Conservation (phyloP, 768 basidiomycete genomes). For the Mycena epipterygia region DNA sequence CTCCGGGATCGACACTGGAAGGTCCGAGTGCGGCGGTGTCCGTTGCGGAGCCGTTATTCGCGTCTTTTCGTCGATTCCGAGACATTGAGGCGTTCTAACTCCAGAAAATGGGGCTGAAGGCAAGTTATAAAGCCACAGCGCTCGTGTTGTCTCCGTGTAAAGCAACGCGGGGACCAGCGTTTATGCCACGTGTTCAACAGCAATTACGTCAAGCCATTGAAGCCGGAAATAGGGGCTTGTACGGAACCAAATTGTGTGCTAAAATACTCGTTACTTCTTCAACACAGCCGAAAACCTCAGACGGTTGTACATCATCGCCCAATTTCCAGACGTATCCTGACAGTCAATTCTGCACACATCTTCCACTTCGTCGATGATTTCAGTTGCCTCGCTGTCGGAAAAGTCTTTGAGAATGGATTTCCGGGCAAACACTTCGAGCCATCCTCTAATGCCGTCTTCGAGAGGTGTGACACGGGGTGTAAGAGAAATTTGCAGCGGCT, state of each 20-base stretch:
- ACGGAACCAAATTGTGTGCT: no score
- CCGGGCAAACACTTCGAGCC: conserved; percentile 78
- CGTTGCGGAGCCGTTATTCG: conserved; percentile 15
- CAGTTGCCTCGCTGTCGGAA: conserved; percentile 65
- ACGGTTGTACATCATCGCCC: conserved; percentile 82
- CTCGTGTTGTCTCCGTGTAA: not conserved
- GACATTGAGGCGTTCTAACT: conserved; percentile 41
- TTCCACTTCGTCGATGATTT: conserved; percentile 74
- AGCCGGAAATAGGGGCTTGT: not conserved
- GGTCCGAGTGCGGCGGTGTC: not conserved
- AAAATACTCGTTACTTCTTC: conserved; percentile 27
- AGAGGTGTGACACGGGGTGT: conserved; percentile 70
- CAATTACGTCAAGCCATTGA: conserved; percentile 8
- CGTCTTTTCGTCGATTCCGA: conserved; percentile 34
- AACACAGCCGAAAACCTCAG: conserved; percentile 72
- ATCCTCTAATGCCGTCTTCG: conserved; percentile 67
- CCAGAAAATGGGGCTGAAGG: no score
- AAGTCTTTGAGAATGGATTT: conserved; percentile 69
- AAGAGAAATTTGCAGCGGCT: conserved; percentile 65
- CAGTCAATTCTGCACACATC: conserved; percentile 69
- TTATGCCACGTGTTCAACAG: conserved; percentile 24
- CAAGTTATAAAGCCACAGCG: no score
- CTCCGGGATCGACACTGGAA: conserved; percentile 44
- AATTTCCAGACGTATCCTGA: conserved; percentile 69
- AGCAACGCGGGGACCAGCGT: conserved; percentile 27